phyloP scores from a whole-genome alignment of 2,329 filamentous ascomycete species.

The Fusarium continuum region DNA sequence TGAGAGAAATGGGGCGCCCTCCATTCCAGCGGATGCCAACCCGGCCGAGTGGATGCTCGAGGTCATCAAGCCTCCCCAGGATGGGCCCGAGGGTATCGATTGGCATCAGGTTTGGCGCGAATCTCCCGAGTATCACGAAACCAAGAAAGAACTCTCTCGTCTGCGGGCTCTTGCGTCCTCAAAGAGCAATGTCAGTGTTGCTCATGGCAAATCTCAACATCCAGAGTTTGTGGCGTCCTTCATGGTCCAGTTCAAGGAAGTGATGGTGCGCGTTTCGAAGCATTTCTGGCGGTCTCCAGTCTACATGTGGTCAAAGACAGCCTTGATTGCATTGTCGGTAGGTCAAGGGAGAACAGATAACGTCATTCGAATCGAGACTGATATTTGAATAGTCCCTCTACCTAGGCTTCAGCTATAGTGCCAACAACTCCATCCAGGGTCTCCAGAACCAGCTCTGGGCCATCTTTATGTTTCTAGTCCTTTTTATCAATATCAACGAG shows the following conservation, averaged over 20 bases:
- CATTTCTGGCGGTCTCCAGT: slow-evolving; percentile 55
- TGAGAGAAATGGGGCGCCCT: slow-evolving; percentile 65
- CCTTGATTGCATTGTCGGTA: slow-evolving; percentile 28
- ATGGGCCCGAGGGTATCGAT: slow-evolving; percentile 54
- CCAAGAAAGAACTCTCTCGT: slow-evolving; percentile 34
- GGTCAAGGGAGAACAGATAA: too few relatives aligned
- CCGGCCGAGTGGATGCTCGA: slow-evolving; percentile 74
- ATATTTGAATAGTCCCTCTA: slow-evolving; percentile 56
- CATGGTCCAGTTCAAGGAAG: slow-evolving; percentile 45
- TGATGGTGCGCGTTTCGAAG: slow-evolving; percentile 47
- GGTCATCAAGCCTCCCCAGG: slow-evolving; percentile 39
- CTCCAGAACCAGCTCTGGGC: slow-evolving; percentile 74
- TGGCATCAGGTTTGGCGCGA: slow-evolving; percentile 52
- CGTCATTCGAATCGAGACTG: not conserved
- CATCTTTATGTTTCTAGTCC: slow-evolving; percentile 73
- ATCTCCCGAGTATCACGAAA: slow-evolving; percentile 49
- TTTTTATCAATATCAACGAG: slow-evolving; percentile 67
- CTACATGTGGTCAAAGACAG: slow-evolving; percentile 68
- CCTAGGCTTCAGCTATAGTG: slow-evolving; percentile 72
- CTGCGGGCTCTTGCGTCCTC: not conserved
- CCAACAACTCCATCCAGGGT: slow-evolving; percentile 62
- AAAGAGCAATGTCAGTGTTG: not conserved
- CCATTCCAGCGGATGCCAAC: slow-evolving; percentile 64
- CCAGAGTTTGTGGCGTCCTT: slow-evolving; percentile 45
- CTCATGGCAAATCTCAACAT: slow-evolving; percentile 24